Base-by-base conservation (phyloP, 352 stramenopile genomes). In the Phytophthora ohioensis region DNA sequence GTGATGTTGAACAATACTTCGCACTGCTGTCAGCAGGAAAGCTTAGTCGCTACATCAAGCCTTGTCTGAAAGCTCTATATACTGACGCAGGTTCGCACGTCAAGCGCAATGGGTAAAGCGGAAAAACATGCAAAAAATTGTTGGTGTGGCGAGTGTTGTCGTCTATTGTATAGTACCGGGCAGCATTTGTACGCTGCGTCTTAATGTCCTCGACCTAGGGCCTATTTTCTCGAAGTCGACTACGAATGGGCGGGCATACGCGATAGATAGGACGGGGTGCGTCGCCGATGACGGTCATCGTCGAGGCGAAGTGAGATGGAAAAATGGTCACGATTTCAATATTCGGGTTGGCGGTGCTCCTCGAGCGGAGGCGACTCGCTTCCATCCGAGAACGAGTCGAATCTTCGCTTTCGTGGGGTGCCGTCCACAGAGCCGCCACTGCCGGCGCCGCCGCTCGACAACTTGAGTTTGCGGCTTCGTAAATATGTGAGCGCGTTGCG, bases 401-500 rank as follows among this genome's bases (percentile, higher is more conserved):
- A 81, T 65, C 71, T 76, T 59, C 79, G 80, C 60, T 90, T 87
- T 61, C 71, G 69, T 4, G 67, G 60, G n/a, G 51, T 69, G 32
- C 48, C 57, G 9, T 73, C 52, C 39, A 41, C 31, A 0, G 57
- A 65, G 3, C 60, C 58, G 15, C 57, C 57, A 15, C 57, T 71
- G 43, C 61, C 73, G 3, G 58, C 49, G 21, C 47, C 58, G 15
- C 53, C 66, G 7, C 55, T 73, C 5, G 63, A 75, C 35, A 79
- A 52, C 64, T 86, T 89, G 59, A 91, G 73, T 64, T 91, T 91
- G 41, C 85, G 84, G 62, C 75, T 92, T 77, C 81, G 80, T 81
- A 93, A 81, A 84, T 93, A 93, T 38, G 85, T 93, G 43, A 93
- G 73, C 17, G 85, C 85, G 59, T 93, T 93, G 60, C 85, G 84